Base-by-base conservation (phyloP, 2,329 filamentous ascomycete genomes). In the Daldinia eschscholtzii region DNA sequence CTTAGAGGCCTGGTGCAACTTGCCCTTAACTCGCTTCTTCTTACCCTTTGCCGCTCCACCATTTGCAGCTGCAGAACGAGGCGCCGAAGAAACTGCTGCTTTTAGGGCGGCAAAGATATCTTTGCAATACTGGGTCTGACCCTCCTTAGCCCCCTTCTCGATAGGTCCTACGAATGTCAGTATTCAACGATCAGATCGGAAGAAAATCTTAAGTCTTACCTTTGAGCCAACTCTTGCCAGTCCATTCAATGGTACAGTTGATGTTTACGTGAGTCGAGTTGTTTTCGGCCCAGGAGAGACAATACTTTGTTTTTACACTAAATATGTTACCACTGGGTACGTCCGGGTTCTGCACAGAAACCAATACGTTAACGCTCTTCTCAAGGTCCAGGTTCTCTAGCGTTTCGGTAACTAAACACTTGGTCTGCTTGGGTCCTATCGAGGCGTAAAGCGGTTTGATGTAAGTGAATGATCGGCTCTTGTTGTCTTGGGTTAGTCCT, bases 141-240 rank as follows among this genome's bases (percentile, higher is more conserved):
- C 96, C 63, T 98, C 94, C 70, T 92, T 94, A 48, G 94, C 93
- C 67, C 93, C 95, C 79, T 97, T 98, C 79, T 99, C 96, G 74
- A 99, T 99, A 1, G 96, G 93, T 70, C 92, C 94, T 97, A 72
- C 39, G 48, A 59, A 57, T 37, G 65, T 85, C 71, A 84, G 79
- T 57, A 66, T 56, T 26, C 10, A 28, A 18, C 30, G 28, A 7
- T 10, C 12, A n/a, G 1, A 37, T 28, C 44, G 20, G 26, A 13
- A n/a, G 50, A 20, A 42, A 10, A 0, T 52, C 37, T 62, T 70
- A 35, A 71, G 58, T 41, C 84, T 78, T 84, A 97, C 94, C 93
- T 83, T 96, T 98, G 52, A 99, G 83, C 96, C 96, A 99, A 83
- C 94, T 98, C 85, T 98, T 99, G 74, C 94, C 94, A 3, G 91